These are phyloP conservation scores for Mangifera indica DNA, from an alignment of 345 rosid genomes.

Conservation along the genomic window DNA sequence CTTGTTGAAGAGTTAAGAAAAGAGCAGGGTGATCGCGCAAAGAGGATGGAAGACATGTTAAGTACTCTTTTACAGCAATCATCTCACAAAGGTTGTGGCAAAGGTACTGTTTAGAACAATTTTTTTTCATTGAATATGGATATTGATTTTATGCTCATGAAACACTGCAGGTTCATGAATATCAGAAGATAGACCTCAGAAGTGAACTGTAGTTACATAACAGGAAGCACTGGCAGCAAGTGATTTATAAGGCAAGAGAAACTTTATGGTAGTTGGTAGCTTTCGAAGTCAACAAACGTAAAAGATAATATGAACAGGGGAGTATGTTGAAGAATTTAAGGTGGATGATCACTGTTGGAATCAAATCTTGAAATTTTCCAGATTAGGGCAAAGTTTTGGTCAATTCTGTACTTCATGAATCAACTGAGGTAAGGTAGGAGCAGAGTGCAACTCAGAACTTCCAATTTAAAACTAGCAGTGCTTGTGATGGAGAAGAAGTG, in stretches of 20 bases:
- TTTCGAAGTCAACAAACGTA: neutral
- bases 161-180: conserved; percentile 4
- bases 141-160: neutral
- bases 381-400: neutral
- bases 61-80: conserved; percentile 12
- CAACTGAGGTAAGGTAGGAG: neutral
- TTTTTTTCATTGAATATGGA: neutral
- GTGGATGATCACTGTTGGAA: neutral
- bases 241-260: neutral
- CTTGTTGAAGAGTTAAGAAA: neutral
- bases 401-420: neutral
- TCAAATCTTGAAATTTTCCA: no score
- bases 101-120: neutral
- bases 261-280: neutral
- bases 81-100: neutral
- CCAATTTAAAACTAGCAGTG: neutral
- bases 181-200: neutral
- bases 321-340: neutral
- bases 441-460: neutral
- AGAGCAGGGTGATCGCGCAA: conserved; percentile 6
- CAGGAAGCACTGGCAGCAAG: neutral
- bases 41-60: conserved; percentile 17
- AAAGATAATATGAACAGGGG: neutral
- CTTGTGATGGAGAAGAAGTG: neutral
- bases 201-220: neutral